Evolutionary conservation across 352 stramenopile genomes (phyloP), one percentile per base, ranked within the genome.

Genomic region (Phytophthora macrochlamydospora): DNA sequence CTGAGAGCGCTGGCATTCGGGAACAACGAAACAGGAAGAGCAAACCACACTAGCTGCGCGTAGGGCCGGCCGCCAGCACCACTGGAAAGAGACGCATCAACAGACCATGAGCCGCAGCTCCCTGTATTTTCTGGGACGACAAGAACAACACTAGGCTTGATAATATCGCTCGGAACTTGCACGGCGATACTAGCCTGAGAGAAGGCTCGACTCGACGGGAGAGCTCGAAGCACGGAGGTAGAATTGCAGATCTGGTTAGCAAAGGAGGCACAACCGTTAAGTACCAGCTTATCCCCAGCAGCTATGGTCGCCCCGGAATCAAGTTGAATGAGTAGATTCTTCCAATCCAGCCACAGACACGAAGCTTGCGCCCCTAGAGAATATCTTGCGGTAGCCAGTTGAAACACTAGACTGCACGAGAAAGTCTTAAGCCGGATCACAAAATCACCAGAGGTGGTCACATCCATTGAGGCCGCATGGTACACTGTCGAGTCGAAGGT

Each of bases 401-500:
- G 76, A 49, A 86, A 80, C 32, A 92, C 67, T 8, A 90, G 51
- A 48, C 59, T 61, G 62, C 82, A 86, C 2, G 63, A 24, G 44
- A 91, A 87, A n/a, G 71, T 67, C 59, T 77, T 81, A 51, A 81
- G 37, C 5, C 56, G 67, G 13, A 76, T 79, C 8, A 75, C 46
- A 46, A 81, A 88, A 0, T 44, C 37, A 0, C 52, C 53, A n/a
- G 58, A 69, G 2, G 55, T 40, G 3, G 65, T 68, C 6, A 90
- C 65, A 7, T 67, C 48, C 85, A 94, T 94, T 0, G 85, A 81
- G 7, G 76, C 80, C 0, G 76, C 81, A 40, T 92, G 85, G 51
- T 79, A 94, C 7, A 94, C 83, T 0, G 50, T 67, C 8, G 83
- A 91, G 67, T 91, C 83, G 12, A 94, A 92, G 1, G 51, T 55